Percentiles rank a stretch among this genome's conserved stretches.
Conservation (phyloP, 2,329 filamentous ascomycete genomes). For the Pseudofabraea citricarpa region DNA sequence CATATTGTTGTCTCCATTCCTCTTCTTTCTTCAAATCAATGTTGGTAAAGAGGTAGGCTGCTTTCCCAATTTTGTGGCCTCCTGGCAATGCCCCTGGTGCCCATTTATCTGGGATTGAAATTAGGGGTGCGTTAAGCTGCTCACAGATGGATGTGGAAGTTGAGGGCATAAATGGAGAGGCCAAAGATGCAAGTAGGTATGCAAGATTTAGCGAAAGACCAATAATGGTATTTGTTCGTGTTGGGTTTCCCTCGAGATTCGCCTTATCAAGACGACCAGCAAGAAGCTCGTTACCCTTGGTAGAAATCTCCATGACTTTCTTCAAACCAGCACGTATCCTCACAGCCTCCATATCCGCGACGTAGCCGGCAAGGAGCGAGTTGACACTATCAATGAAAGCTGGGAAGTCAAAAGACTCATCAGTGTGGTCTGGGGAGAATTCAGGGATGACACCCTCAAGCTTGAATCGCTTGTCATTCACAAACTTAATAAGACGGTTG, state of each 20-base stretch:
- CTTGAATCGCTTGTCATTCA: constrained; percentile 63
- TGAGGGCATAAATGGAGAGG: constrained; percentile 82
- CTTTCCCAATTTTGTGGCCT: constrained; percentile 77
- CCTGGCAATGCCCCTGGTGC: constrained; percentile 54
- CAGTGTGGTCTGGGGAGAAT: constrained; percentile 46
- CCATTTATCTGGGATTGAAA: constrained; percentile 66
- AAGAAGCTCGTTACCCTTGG: constrained; percentile 55
- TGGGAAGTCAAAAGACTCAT: constrained; percentile 46
- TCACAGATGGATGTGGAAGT: constrained; percentile 69
- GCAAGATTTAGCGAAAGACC: constrained; percentile 81
- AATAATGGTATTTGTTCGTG: constrained; percentile 41
- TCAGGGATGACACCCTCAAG: constrained; percentile 62
- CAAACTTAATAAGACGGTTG: constrained; percentile 70
- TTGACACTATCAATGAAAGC: constrained; percentile 52
- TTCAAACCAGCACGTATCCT: constrained; percentile 64
- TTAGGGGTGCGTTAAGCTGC: constrained; percentile 60
- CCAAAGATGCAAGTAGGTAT: constrained; percentile 72
- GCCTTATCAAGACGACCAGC: constrained; percentile 38
- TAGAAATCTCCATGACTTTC: constrained; percentile 63
- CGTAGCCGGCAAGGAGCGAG: constrained; percentile 59
- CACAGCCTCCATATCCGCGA: constrained; percentile 63
- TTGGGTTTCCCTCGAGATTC: constrained; percentile 31
- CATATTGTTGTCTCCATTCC: constrained; percentile 76
- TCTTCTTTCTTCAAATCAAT: constrained; percentile 79
- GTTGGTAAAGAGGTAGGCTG: constrained; percentile 73